Evolutionary conservation across 129 eudicot species (phyloP).

Genomic region (Kitagawia praeruptora): DNA sequence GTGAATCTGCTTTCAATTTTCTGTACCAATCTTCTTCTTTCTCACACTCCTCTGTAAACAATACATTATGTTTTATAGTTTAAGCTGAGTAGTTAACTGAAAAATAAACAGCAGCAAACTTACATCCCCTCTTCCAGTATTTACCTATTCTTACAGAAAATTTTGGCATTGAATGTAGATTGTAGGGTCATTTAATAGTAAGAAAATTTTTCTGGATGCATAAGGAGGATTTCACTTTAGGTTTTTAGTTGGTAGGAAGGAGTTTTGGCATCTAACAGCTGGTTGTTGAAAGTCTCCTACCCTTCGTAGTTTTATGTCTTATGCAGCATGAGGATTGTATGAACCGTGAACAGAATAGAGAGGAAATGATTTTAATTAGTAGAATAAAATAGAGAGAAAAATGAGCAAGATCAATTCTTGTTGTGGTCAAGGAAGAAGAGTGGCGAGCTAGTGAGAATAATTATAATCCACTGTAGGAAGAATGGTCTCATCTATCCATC

Average conservation of each 20-base stretch:
- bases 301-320: background rate
- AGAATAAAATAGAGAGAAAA: background rate
- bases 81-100: background rate
- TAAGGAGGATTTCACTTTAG: background rate
- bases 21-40: background rate
- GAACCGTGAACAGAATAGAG: background rate
- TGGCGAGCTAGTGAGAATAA: background rate
- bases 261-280: background rate
- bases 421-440: background rate
- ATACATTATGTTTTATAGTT: background rate
- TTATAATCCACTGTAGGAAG: background rate
- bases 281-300: background rate
- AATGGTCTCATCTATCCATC: background rate
- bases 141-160: too few species aligned
- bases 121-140: background rate
- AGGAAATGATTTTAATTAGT: background rate
- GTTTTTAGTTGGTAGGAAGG: background rate
- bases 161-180: background rate
- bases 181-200: background rate
- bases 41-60: background rate
- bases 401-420: background rate
- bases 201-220: too few species aligned
- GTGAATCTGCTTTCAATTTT: background rate
- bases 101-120: background rate
- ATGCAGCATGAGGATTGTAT: background rate